Percentiles rank a stretch among this genome's conserved stretches.
Evolutionary conservation across 169 alveolate genomes (phyloP).

Genomic region (Fabrea salina): DNA sequence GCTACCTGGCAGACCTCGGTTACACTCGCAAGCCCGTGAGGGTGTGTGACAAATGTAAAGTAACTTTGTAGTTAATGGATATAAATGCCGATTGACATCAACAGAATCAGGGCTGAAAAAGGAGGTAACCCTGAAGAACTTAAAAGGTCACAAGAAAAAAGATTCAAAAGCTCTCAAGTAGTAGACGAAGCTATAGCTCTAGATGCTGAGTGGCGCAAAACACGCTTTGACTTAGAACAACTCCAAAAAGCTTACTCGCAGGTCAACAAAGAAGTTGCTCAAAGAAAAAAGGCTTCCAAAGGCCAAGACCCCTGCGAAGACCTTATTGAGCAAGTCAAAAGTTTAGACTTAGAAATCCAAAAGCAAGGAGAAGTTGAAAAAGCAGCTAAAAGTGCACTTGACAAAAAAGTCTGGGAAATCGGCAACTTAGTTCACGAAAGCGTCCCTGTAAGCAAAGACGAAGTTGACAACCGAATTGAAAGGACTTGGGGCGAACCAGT

Average conservation of each 20-base stretch:
- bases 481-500: slow-evolving; percentile 91
- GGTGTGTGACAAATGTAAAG: slow-evolving; percentile 15
- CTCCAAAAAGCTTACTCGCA: slow-evolving; percentile 57
- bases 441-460: slow-evolving; percentile 92
- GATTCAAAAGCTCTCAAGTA: slow-evolving; percentile 68
- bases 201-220: slow-evolving; percentile 81
- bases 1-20: neutral
- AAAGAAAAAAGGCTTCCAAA: slow-evolving; percentile 73
- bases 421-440: slow-evolving; percentile 93
- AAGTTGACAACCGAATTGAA: slow-evolving; percentile 88
- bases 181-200: slow-evolving; percentile 73
- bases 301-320: slow-evolving; percentile 75
- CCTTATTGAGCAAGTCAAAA: slow-evolving; percentile 54
- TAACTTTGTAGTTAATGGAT: too few species aligned
- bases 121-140: slow-evolving; percentile 83
- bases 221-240: slow-evolving; percentile 61
- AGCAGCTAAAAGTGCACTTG: slow-evolving; percentile 40
- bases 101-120: slow-evolving; percentile 54
- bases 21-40: slow-evolving; percentile 14
- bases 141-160: slow-evolving; percentile 57
- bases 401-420: slow-evolving; percentile 51
- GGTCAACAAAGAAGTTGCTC: slow-evolving; percentile 66
- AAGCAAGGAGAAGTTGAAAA: slow-evolving; percentile 46
- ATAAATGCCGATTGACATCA: slow-evolving; percentile 57
- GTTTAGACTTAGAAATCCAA: slow-evolving; percentile 54